These are phyloP conservation scores for Penicillium subrubescens DNA, from an alignment of 495 filamentous ascomycete genomes.

Conservation along the genomic window DNA sequence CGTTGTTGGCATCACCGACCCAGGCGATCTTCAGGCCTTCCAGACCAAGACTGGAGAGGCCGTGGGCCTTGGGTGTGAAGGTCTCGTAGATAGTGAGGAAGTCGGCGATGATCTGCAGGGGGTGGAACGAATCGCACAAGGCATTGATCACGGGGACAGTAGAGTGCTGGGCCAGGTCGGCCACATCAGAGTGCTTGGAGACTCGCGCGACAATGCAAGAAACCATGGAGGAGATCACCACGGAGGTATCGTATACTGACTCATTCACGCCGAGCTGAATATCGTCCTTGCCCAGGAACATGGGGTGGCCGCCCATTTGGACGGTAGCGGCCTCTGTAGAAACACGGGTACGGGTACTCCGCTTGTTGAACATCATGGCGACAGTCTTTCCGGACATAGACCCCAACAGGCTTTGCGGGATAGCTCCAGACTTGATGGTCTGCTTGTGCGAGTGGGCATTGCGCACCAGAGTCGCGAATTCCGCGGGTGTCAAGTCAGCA, in stretches of 20 bases:
- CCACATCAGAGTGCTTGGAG: constrained; percentile 78
- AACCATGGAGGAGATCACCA: constrained; percentile 90
- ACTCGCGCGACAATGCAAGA: constrained; percentile 89
- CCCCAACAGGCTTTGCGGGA: constrained; percentile 58
- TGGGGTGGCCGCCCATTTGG: constrained; percentile 84
- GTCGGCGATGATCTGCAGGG: constrained; percentile 90
- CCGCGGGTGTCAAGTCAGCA: constrained; percentile 74
- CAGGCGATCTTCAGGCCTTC: constrained; percentile 89
- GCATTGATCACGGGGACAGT: constrained; percentile 94
- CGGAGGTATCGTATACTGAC: constrained; percentile 82
- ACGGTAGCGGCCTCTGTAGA: constrained; percentile 87
- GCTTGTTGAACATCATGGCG: constrained; percentile 95
- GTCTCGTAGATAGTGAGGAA: constrained; percentile 86
- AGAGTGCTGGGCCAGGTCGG: constrained; percentile 74
- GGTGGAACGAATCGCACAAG: constrained; percentile 84
- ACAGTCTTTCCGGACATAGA: constrained; percentile 75
- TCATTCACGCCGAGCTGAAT: constrained; percentile 98
- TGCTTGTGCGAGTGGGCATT: constrained; percentile 78
- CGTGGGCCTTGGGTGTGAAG: constrained; percentile 53
- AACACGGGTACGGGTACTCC: constrained; percentile 87
- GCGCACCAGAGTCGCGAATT: constrained; percentile 78
- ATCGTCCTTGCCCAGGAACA: constrained; percentile 94
- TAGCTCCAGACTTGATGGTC: constrained; percentile 70
- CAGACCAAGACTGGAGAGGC: constrained; percentile 61
- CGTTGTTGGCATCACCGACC: constrained; percentile 97